Evolutionary conservation across 2,329 filamentous ascomycete genomes (phyloP).

Genomic region (Nannizziopsis arthrosporioides): DNA sequence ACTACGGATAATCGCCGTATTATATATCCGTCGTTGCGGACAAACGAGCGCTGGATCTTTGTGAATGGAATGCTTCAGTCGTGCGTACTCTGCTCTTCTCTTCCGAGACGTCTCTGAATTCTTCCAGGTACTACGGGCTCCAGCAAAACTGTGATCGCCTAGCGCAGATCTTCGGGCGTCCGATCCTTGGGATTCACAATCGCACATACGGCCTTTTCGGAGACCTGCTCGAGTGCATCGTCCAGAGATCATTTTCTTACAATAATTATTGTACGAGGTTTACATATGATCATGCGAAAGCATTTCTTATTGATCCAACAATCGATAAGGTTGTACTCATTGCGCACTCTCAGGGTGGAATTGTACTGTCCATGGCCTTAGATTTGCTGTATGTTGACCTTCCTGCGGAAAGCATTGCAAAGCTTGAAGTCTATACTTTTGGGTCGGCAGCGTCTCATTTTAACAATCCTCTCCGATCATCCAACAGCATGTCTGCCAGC

Average conservation of each 20-base stretch:
- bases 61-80: slow-evolving; percentile 16
- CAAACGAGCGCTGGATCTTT: slow-evolving; percentile 16
- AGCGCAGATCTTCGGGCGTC: slow-evolving; percentile 59
- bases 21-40: neutral
- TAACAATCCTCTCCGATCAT: slow-evolving; percentile 56
- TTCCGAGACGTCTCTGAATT: neutral
- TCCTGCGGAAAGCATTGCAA: slow-evolving; percentile 51
- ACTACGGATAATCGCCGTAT: neutral
- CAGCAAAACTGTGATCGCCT: slow-evolving; percentile 60
- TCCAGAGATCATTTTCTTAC: slow-evolving; percentile 64
- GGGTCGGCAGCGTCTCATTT: slow-evolving; percentile 70
- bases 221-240: slow-evolving; percentile 63
- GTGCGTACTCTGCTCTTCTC: slow-evolving; percentile 8
- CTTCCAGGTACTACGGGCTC: slow-evolving; percentile 48
- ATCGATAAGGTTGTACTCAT: slow-evolving; percentile 62
- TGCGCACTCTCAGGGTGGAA: slow-evolving; percentile 65
- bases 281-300: slow-evolving; percentile 51
- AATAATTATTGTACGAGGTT: slow-evolving; percentile 53
- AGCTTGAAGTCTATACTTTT: slow-evolving; percentile 66
- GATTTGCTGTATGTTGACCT: slow-evolving; percentile 68
- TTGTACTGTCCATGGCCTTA: slow-evolving; percentile 59
- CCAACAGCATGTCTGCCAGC: slow-evolving; percentile 24
- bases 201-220: slow-evolving; percentile 62
- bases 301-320: slow-evolving; percentile 48
- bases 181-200: slow-evolving; percentile 63